Evolutionary conservation across 345 rosid species (phyloP).

Genomic region (Erysimum cheiranthoides): DNA sequence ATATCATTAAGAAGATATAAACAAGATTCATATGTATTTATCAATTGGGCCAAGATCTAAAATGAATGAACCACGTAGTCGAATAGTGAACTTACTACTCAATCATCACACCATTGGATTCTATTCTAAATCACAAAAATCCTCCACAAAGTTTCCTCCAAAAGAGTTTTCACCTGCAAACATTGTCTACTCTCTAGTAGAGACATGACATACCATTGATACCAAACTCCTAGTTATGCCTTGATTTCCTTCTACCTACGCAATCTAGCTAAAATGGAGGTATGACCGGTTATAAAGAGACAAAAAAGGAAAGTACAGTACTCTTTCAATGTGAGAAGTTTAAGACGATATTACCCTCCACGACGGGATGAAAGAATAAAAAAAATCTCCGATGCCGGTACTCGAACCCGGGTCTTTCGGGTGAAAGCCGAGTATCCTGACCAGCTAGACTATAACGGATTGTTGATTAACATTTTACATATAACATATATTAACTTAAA

Average conservation of each 20-base stretch:
- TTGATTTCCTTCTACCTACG: not conserved
- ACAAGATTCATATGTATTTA: no score
- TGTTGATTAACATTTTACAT: fast-evolving
- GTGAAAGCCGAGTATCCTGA: conserved; percentile 82
- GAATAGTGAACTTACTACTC: not conserved
- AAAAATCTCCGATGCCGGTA: conserved; percentile 63
- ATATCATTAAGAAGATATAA: not conserved
- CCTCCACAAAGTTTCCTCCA: not conserved
- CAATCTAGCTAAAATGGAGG: not conserved
- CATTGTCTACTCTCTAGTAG: not conserved
- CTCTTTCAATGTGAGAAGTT: not conserved
- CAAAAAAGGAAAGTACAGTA: not conserved
- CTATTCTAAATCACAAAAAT: not conserved
- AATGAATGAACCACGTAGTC: not conserved
- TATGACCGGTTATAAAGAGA: not conserved
- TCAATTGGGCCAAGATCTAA: not conserved
- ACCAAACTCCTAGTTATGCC: not conserved
- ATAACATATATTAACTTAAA: fast-evolving
- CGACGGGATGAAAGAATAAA: not conserved
- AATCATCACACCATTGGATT: not conserved
- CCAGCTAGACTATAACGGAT: conserved; percentile 58
- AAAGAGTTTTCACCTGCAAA: not conserved
- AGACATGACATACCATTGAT: not conserved
- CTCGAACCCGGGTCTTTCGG: conserved; percentile 69
- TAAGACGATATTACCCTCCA: not conserved